These are phyloP conservation scores for Penicillium occitanis DNA, from an alignment of 2,329 filamentous ascomycete genomes.

Conservation along the genomic window DNA sequence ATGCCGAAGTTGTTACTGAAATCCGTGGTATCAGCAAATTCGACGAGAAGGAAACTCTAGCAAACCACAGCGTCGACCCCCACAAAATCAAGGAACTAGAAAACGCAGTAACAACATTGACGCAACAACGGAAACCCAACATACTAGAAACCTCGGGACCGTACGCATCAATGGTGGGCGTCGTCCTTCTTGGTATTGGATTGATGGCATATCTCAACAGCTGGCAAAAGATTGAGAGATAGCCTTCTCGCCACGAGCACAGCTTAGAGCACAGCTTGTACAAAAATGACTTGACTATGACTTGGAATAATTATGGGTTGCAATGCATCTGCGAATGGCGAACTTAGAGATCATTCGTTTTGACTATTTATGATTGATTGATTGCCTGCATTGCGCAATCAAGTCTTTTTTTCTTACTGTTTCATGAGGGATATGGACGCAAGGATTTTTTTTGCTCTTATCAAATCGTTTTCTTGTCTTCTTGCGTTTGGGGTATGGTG, in stretches of 20 bases:
- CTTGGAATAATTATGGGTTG: slow-evolving; percentile 14
- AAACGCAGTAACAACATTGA: slow-evolving; percentile 46
- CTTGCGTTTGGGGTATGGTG: slow-evolving; percentile 25
- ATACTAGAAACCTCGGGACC: slow-evolving; percentile 61
- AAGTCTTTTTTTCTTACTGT: neutral
- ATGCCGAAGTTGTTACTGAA: neutral
- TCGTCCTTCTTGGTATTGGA: slow-evolving; percentile 77
- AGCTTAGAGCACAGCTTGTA: slow-evolving; percentile 1
- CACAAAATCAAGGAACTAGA: slow-evolving; percentile 43
- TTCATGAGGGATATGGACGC: slow-evolving; percentile 11
- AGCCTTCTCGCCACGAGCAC: slow-evolving; percentile 21
- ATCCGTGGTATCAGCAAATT: neutral
- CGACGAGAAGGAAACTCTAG: slow-evolving; percentile 3
- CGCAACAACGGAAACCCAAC: slow-evolving; percentile 35
- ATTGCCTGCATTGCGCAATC: slow-evolving; percentile 14
- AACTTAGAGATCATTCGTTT: slow-evolving; percentile 14
- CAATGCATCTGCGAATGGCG: slow-evolving; percentile 15
- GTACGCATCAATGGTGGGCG: slow-evolving; percentile 78
- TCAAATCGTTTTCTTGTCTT: slow-evolving; percentile 23
- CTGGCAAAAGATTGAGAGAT: slow-evolving; percentile 64
- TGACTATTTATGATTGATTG: neutral
- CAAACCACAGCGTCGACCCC: slow-evolving; percentile 38
- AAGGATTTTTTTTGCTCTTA: slow-evolving; percentile 22
- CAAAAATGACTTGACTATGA: slow-evolving; percentile 12
- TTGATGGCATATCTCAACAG: slow-evolving; percentile 85